Evolutionary conservation across 768 basidiomycete genomes (phyloP), one percentile per base, ranked within the genome.

Genomic region (Boletus rex-veris): DNA sequence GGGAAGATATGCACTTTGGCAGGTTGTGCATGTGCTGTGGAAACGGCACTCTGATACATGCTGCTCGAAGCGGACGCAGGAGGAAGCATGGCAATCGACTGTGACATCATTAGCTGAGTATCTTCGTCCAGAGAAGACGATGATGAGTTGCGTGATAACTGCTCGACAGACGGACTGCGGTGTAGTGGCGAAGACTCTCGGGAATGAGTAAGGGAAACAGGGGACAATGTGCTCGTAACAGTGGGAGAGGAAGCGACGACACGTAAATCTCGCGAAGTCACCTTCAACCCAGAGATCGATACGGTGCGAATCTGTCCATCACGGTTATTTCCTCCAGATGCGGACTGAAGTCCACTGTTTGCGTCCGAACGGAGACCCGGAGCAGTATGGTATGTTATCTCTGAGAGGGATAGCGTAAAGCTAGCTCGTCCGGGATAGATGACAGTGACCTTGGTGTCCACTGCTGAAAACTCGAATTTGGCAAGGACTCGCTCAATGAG

Each of bases 41-140:
- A 86, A 19, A 87, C 59, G 5, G 86, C 86, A 60, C 90, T 92
- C 59, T 87, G 80, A 65, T 92, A 93, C 77, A 92, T 81, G 70
- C 85, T 91, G 60, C 81, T 82, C 6, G 77, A 69, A 45, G 78
- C 70, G 18, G 85, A 83, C 37, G 73, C 66, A 12, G 76, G 79
- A 38, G 81, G 86, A 36, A 92, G 74, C 48, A 71, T 76, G 3
- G 78, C 84, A 33, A 90, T 73, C 6, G 89, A 91, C 64, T 90
- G 86, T 7, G 87, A 86, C 88, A 91, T 90, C 49, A 79, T 72
- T 62, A 82, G 70, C 43, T 81, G 80, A 7, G 79, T 75, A 30
- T 83, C 80, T 59, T 88, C 86, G 56, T 90, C 88, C 36, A 88
- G 64, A 31, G 81, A 82, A 7, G 83, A 83, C 0, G 75, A 74